These are phyloP conservation scores for Herpomyces periplanetae DNA, from an alignment of 2,329 filamentous ascomycete genomes.

Conservation along the genomic window DNA sequence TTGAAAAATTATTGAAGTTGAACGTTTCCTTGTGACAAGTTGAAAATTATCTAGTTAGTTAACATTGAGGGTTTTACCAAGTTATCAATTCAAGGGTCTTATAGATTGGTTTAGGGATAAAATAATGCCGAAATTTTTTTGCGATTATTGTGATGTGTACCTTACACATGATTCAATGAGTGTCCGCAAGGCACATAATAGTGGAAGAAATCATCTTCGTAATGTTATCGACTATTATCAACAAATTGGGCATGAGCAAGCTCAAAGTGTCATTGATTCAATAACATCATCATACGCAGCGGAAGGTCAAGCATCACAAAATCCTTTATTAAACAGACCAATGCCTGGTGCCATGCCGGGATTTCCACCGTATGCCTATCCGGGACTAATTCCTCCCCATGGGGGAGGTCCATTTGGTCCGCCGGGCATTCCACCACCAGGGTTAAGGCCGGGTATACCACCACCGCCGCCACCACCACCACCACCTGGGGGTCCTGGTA, in stretches of 20 bases:
- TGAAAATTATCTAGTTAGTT: too few species aligned
- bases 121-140: constrained; percentile 7
- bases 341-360: constrained; percentile 8
- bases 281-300: constrained; percentile 86
- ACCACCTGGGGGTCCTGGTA: too few species aligned
- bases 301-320: constrained; percentile 52
- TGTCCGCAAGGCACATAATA: constrained; percentile 93
- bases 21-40: too few species aligned
- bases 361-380: constrained; percentile 8
- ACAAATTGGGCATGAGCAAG: constrained; percentile 93
- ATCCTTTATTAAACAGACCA: constrained; percentile 33
- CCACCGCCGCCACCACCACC: constrained; percentile 8
- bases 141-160: constrained; percentile 99
- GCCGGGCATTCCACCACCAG: constrained; percentile 3
- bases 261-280: constrained; percentile 86
- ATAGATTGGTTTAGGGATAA: too few species aligned
- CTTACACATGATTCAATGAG: constrained; percentile 98
- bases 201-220: constrained; percentile 70
- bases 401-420: constrained; percentile 4
- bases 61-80: too few species aligned
- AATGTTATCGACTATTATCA: constrained; percentile 98
- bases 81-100: too few species aligned
- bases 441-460: constrained; percentile 4
- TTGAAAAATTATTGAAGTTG: too few species aligned
- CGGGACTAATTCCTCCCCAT: constrained; percentile 6